Base-by-base conservation (phyloP, 2,329 filamentous ascomycete genomes). In the Colletotrichum sublineola region DNA sequence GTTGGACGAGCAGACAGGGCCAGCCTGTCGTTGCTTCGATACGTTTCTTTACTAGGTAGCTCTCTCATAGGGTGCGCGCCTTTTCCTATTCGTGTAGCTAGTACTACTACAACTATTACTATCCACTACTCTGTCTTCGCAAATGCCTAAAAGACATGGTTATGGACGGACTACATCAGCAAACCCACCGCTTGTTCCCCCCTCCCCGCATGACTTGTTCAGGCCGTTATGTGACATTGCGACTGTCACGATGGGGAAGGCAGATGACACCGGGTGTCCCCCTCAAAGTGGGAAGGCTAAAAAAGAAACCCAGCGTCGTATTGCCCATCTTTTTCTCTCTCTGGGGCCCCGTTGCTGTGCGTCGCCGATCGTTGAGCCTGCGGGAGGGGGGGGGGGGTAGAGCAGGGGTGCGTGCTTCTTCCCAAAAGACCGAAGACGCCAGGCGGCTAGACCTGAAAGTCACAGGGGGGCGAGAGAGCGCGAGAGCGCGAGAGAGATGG, bases 61-160 rank as follows among this genome's bases (percentile, higher is more conserved):
- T 31, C 33, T 15, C 33, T 15, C 24, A 29, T 36, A 18, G 7
- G 18, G 11, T 44, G 18, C 9, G 42, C 42, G 24, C 20, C 3
- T n/a, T 18, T 29, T 36, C 46, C 46, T 56, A 67, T 70, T 61
- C 63, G 44, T 61, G 67, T 67, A 70, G 55, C 55, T 67, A 70
- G 46, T 46, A 46, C 20, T 46, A 24, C 24, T 24, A 24, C 24
- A 24, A 24, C 24, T 24, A 24, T 24, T 24, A 24, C 24, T 24
- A 24, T 24, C 24, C 61, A 42, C 40, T 20, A 20, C 42, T n/a
- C 12, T 7, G 6, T 46, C 44, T 36, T 55, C 33, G 63, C 46
- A 56, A 52, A 52, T 60, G 33, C 29, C 7, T 20, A 57, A 52
- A 69, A 65, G 44, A 69, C 50, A 52, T 53, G 15, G 52, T 38